phyloP scores from a whole-genome alignment of 2,329 filamentous ascomycete species.

The Stagonosporopsis rhizophila region DNA sequence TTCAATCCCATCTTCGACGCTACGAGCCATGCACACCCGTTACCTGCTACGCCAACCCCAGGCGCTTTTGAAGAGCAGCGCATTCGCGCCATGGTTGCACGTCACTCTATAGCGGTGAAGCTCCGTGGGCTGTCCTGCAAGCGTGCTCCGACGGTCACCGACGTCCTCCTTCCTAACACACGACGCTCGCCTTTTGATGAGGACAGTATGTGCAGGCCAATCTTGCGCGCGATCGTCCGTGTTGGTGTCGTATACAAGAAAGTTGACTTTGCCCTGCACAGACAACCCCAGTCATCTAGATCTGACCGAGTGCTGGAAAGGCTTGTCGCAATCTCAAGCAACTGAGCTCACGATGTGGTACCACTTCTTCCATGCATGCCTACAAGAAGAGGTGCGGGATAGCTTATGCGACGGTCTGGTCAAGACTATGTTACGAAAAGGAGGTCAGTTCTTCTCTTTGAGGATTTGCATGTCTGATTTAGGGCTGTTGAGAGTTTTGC shows the following conservation, averaged over 20 bases:
- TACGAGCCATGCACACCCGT: conserved; percentile 29
- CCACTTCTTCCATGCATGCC: conserved; percentile 21
- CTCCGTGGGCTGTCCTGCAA: conserved; percentile 26
- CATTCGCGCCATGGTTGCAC: conserved; percentile 15
- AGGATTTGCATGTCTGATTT: neutral
- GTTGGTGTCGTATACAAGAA: too few relatives aligned
- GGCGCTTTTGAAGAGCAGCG: neutral
- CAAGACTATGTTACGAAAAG: neutral
- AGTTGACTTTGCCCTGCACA: neutral
- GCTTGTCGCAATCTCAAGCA: conserved; percentile 36
- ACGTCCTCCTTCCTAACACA: conserved; percentile 34
- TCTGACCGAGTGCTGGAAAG: conserved; percentile 47
- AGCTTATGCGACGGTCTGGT: conserved; percentile 3
- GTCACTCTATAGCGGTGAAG: conserved; percentile 23
- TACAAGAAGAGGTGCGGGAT: neutral
- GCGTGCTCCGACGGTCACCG: conserved; percentile 11
- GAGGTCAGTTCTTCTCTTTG: neutral
- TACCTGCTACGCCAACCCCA: neutral
- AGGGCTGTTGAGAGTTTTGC: neutral
- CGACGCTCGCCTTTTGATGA: conserved; percentile 28
- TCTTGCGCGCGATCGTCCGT: neutral
- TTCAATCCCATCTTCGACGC: neutral
- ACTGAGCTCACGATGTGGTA: conserved; percentile 45
- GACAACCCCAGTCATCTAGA: conserved; percentile 41
- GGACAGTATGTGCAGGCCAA: conserved; percentile 12